phyloP scores from a whole-genome alignment of 306 rosid species.

The Acacia confusa region DNA sequence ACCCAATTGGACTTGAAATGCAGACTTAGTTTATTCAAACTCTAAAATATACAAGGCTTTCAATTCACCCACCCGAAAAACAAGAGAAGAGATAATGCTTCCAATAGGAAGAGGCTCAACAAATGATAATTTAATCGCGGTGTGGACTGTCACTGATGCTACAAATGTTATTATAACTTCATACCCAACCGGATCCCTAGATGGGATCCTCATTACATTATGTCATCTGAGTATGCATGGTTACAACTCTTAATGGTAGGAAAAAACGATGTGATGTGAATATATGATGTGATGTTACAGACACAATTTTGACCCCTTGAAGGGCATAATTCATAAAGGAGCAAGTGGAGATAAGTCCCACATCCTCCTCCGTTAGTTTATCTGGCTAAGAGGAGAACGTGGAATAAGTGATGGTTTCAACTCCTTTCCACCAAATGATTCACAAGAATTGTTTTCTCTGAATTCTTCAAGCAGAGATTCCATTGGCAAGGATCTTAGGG shows the following conservation, averaged over 20 bases:
- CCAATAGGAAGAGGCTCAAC: conserved; percentile 15
- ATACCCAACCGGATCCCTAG: conserved; percentile 45
- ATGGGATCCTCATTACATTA: conserved; percentile 41
- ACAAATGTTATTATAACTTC: conserved; percentile 36
- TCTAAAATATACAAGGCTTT: no score
- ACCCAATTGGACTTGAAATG: no score
- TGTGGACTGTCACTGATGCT: conserved; percentile 25
- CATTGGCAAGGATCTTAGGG: conserved; percentile 84
- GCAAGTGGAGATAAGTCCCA: not conserved
- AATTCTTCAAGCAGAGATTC: conserved; percentile 84
- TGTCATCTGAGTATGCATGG: not conserved
- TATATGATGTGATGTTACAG: conserved; percentile 38
- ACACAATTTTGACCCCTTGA: conserved; percentile 34
- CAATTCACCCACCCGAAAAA: not conserved
- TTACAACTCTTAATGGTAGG: conserved; percentile 3
- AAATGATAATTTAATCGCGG: not conserved
- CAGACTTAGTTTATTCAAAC: no score
- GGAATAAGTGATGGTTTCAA: conserved; percentile 86
- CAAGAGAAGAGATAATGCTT: not conserved
- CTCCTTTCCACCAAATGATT: conserved; percentile 64
- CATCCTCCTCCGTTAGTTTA: conserved; percentile 42
- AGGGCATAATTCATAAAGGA: not conserved
- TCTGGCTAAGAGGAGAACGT: conserved; percentile 79
- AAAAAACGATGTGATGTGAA: conserved; percentile 10
- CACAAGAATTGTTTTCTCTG: conserved; percentile 72